Evolutionary conservation across 345 rosid species (phyloP).

Genomic region (Hypericum perforatum): DNA sequence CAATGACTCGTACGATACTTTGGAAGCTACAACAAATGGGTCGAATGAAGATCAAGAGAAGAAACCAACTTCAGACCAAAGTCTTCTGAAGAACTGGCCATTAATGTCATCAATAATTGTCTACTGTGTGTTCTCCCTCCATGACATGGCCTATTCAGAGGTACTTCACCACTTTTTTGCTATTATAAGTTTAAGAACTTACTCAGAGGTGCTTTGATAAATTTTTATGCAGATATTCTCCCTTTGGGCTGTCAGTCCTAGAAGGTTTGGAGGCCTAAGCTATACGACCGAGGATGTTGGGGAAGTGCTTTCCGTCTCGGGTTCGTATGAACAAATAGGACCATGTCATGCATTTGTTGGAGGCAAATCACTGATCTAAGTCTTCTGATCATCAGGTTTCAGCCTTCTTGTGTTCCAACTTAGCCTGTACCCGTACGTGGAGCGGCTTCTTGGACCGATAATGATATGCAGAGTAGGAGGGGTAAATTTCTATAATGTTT

Average conservation of each 20-base stretch:
- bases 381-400: slow-evolving; percentile 21
- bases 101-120: slow-evolving; percentile 34
- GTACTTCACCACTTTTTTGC: slow-evolving; percentile 9
- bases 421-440: slow-evolving; percentile 32
- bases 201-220: background rate
- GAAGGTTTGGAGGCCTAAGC: slow-evolving; percentile 35
- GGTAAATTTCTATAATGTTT: slow-evolving; percentile 16
- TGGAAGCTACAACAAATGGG: slow-evolving; percentile 7
- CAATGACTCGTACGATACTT: slow-evolving; percentile 12
- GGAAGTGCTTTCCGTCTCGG: slow-evolving; percentile 46
- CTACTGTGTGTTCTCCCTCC: slow-evolving; percentile 43
- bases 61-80: slow-evolving; percentile 12
- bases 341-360: background rate
- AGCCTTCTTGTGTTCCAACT: slow-evolving; percentile 45
- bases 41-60: slow-evolving; percentile 6
- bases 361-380: background rate
- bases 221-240: slow-evolving; percentile 34
- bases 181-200: no score
- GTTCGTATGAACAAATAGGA: slow-evolving; percentile 14
- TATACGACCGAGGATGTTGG: slow-evolving; percentile 40
- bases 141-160: slow-evolving; percentile 49
- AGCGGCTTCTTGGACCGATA: slow-evolving; percentile 35
- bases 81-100: slow-evolving; percentile 40
- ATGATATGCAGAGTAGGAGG: slow-evolving; percentile 35
- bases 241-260: slow-evolving; percentile 46